Conservation (phyloP, 176 grass and related monocot species). For the Miscanthus lutarioriparius region DNA sequence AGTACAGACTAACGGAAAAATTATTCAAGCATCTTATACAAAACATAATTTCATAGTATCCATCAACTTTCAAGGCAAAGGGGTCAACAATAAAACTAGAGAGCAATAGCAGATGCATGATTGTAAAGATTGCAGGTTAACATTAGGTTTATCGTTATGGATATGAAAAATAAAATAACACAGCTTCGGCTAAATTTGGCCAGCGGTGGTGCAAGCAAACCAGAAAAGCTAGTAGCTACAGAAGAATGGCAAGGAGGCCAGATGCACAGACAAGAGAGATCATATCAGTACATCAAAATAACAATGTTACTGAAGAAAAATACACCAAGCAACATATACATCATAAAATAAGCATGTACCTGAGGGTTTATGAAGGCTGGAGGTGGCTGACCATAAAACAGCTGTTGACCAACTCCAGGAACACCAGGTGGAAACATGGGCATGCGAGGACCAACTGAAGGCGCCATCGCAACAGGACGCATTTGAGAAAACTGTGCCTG, state of each 20-base stretch:
- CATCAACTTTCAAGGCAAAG: background rate
- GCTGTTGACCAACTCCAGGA: constrained; percentile 77
- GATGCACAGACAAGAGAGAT: background rate
- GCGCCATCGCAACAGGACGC: constrained; percentile 69
- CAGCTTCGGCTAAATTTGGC: background rate
- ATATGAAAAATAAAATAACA: too few relatives aligned
- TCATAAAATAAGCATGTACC: constrained; percentile 28
- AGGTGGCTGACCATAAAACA: constrained; percentile 92
- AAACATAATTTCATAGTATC: background rate
- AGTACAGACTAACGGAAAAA: background rate
- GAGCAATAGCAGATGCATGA: background rate
- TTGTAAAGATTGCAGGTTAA: background rate
- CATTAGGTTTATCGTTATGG: background rate
- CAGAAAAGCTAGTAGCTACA: background rate
- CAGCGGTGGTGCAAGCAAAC: background rate
- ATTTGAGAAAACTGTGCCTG: constrained; percentile 87
- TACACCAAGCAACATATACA: background rate
- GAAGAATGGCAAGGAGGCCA: background rate
- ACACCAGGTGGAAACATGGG: constrained; percentile 80
- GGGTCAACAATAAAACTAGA: background rate
- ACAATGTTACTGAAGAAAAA: background rate
- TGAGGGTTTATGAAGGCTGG: constrained; percentile 78
- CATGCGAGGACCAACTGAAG: constrained; percentile 72
- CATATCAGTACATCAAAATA: background rate
- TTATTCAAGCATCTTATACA: background rate